These are phyloP conservation scores for Coemansia sp. DNA, from an alignment of 192 early-diverging fungal genomes.

Conservation along the genomic window DNA sequence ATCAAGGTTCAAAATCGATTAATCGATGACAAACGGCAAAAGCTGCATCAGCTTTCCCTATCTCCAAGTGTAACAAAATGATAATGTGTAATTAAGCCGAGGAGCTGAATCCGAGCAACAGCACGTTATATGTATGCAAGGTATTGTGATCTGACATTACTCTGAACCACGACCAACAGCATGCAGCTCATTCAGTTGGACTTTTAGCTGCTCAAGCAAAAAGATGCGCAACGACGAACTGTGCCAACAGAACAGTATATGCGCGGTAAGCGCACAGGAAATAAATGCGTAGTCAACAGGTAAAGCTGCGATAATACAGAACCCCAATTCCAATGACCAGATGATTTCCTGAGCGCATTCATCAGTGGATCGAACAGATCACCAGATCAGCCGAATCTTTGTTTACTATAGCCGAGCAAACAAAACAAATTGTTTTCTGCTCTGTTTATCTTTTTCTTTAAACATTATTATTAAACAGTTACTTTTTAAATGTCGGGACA, in stretches of 20 bases:
- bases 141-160: conserved; percentile 92
- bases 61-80: too few relatives aligned
- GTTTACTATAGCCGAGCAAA: background rate
- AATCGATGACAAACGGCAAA: too few relatives aligned
- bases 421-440: conserved; percentile 4
- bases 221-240: conserved; percentile 96
- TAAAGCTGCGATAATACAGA: conserved; percentile 83
- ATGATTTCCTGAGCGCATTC: conserved; percentile 71
- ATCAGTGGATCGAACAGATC: conserved; percentile 20
- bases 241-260: conserved; percentile 95
- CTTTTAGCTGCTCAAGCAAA: conserved; percentile 94
- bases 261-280: conserved; percentile 91
- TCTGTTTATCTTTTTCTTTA: conserved; percentile 1
- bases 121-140: conserved; percentile 99
- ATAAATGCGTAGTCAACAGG: conserved; percentile 79
- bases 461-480: background rate
- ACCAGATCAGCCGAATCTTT: background rate
- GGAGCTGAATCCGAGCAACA: conserved; percentile 91
- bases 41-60: too few relatives aligned
- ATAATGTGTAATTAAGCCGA: conserved; percentile 60
- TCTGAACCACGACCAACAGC: conserved; percentile 85
- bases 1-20: too few relatives aligned
- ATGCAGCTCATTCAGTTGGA: conserved; percentile 96
- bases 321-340: conserved; percentile 75
- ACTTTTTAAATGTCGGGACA: conserved; percentile 11